A percentile compares a stretch with the other conserved stretches of the same genome.
phyloP scores from a whole-genome alignment of 257 asterid species.

The Solanum arcanum region DNA sequence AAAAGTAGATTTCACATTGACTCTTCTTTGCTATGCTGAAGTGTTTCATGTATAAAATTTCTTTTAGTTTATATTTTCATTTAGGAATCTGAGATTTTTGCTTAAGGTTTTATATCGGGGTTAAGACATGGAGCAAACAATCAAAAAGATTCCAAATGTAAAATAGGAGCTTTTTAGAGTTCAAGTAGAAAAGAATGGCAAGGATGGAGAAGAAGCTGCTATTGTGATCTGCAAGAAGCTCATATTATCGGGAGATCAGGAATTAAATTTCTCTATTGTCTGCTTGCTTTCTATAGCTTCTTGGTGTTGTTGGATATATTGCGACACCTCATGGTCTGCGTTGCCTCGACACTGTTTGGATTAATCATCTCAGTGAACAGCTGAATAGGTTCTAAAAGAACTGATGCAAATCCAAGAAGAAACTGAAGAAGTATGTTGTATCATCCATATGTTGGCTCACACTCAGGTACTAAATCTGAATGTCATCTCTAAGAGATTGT shows the following conservation, averaged over 20 bases:
- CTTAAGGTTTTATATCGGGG: neutral
- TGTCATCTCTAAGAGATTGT: neutral
- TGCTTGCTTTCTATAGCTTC: neutral
- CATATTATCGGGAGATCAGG: neutral
- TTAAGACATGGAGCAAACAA: neutral
- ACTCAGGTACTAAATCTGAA: constrained; percentile 39
- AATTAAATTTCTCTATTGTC: neutral
- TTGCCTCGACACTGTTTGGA: neutral
- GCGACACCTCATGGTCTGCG: neutral
- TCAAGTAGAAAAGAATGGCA: neutral
- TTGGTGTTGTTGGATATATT: neutral
- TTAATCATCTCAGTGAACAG: neutral
- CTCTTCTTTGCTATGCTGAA: neutral
- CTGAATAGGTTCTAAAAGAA: neutral
- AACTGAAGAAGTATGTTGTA: constrained; percentile 47
- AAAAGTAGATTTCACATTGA: neutral
- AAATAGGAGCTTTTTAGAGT: neutral
- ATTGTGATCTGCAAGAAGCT: neutral
- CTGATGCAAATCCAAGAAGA: constrained; percentile 18
- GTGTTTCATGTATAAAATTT: neutral
- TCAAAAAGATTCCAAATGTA: neutral
- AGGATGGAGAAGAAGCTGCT: neutral
- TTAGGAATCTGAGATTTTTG: neutral
- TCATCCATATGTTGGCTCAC: constrained; percentile 67
- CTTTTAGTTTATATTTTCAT: neutral